These are phyloP conservation scores for Hemileccinum impolitum DNA, from an alignment of 768 basidiomycete genomes.

Conservation along the genomic window DNA sequence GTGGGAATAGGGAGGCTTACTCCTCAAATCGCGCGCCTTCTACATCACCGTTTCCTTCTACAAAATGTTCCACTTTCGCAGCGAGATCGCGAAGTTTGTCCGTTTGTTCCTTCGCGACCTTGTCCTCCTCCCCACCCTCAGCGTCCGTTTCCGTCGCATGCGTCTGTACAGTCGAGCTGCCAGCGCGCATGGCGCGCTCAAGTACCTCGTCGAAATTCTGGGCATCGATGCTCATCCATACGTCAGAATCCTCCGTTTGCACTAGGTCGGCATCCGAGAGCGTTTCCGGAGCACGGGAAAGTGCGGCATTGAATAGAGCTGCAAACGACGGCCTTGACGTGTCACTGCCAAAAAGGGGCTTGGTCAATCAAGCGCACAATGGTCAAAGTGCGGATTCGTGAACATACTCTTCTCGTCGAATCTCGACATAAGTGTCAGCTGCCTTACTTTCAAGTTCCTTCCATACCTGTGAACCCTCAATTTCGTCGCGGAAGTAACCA, in stretches of 20 bases:
- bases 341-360: slow-evolving; percentile 36
- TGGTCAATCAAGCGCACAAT: slow-evolving; percentile 2
- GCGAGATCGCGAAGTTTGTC: slow-evolving; percentile 72
- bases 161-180: slow-evolving; percentile 11
- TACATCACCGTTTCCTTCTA: slow-evolving; percentile 84
- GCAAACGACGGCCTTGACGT: slow-evolving; percentile 75
- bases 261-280: slow-evolving; percentile 10
- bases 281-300: slow-evolving; percentile 41
- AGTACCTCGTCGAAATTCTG: slow-evolving; percentile 76
- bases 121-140: slow-evolving; percentile 34
- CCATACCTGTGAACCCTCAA: slow-evolving; percentile 78
- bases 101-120: slow-evolving; percentile 61
- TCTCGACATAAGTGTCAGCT: slow-evolving; percentile 57
- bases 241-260: slow-evolving; percentile 66
- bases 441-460: slow-evolving; percentile 70
- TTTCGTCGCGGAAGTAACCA: slow-evolving; percentile 77
- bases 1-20: slow-evolving; percentile 41
- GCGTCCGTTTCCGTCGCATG: slow-evolving; percentile 52
- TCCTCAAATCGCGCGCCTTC: slow-evolving; percentile 90
- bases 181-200: slow-evolving; percentile 35
- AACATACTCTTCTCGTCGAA: slow-evolving; percentile 65
- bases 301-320: slow-evolving; percentile 60
- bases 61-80: slow-evolving; percentile 82
- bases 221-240: slow-evolving; percentile 82
- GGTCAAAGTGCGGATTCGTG: background rate